These are phyloP conservation scores for Basidiobolus meristosporus DNA, from an alignment of 371 early-diverging fungal genomes.

Conservation along the genomic window DNA sequence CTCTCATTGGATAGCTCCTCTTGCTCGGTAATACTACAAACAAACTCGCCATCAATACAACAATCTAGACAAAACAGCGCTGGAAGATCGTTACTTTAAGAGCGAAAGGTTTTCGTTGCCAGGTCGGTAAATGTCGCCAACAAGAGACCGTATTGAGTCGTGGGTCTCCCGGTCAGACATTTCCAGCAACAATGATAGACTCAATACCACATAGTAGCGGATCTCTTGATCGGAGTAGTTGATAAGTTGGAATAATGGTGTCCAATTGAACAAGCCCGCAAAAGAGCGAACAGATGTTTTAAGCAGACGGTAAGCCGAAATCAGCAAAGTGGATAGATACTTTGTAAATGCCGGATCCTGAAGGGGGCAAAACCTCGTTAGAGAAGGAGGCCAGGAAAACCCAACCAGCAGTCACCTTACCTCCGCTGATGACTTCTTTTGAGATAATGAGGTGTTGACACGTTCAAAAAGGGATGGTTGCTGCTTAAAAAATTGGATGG, in stretches of 20 bases:
- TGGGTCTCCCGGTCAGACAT: slow-evolving; percentile 10
- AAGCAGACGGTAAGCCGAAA: slow-evolving; percentile 37
- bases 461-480: background rate
- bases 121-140: slow-evolving; percentile 7
- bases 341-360: slow-evolving; percentile 6
- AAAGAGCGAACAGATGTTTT: slow-evolving; percentile 28
- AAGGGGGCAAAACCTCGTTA: slow-evolving; percentile 3
- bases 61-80: no score
- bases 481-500: background rate
- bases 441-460: background rate
- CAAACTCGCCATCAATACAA: no score
- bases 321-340: slow-evolving; percentile 9
- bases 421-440: background rate
- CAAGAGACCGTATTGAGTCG: slow-evolving; percentile 3
- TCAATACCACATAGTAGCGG: slow-evolving; percentile 27
- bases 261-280: slow-evolving; percentile 40
- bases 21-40: slow-evolving; percentile 6
- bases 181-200: slow-evolving; percentile 19
- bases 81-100: slow-evolving; percentile 9
- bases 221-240: slow-evolving; percentile 16
- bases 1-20: slow-evolving; percentile 3
- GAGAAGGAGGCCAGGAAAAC: background rate
- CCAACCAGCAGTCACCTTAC: no score
- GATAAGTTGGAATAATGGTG: slow-evolving; percentile 29
- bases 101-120: slow-evolving; percentile 7